These are phyloP conservation scores for Colletotrichum sidae DNA, from an alignment of 2,329 filamentous ascomycete species.

Conservation along the genomic window DNA sequence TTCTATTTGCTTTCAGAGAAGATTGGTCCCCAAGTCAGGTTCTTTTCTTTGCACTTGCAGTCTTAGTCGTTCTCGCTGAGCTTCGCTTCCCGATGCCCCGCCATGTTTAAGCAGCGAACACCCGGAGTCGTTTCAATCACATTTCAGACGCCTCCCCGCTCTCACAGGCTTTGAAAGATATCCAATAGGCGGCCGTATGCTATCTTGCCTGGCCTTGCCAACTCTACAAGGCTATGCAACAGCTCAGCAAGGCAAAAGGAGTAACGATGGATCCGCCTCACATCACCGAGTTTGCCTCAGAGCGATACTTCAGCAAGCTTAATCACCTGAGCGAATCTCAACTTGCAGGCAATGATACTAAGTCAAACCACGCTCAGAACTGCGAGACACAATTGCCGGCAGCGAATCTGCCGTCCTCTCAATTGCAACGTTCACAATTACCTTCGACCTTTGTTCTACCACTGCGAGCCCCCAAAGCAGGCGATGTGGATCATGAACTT, in stretches of 20 bases:
- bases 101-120: conserved; percentile 47
- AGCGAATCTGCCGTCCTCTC: conserved; percentile 39
- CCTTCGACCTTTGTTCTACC: conserved; percentile 62
- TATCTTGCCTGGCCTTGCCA: conserved; percentile 27
- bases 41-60: no score
- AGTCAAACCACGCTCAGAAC: background rate
- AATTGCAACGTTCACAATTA: conserved; percentile 39
- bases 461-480: conserved; percentile 53
- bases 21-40: background rate
- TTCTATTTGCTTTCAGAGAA: no score
- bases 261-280: conserved; percentile 69
- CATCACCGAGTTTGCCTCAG: conserved; percentile 74
- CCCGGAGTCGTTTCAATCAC: conserved; percentile 40
- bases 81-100: conserved; percentile 43
- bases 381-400: conserved; percentile 32
- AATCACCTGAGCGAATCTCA: conserved; percentile 59
- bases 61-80: background rate
- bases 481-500: conserved; percentile 44
- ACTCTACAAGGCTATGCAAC: conserved; percentile 39
- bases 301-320: conserved; percentile 73
- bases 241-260: conserved; percentile 40
- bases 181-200: conserved; percentile 28
- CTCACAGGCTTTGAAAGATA: conserved; percentile 22
- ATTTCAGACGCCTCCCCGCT: conserved; percentile 22
- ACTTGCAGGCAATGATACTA: conserved; percentile 14